These are phyloP conservation scores for Mrakia frigida DNA, from an alignment of 768 basidiomycete species.

Conservation along the genomic window DNA sequence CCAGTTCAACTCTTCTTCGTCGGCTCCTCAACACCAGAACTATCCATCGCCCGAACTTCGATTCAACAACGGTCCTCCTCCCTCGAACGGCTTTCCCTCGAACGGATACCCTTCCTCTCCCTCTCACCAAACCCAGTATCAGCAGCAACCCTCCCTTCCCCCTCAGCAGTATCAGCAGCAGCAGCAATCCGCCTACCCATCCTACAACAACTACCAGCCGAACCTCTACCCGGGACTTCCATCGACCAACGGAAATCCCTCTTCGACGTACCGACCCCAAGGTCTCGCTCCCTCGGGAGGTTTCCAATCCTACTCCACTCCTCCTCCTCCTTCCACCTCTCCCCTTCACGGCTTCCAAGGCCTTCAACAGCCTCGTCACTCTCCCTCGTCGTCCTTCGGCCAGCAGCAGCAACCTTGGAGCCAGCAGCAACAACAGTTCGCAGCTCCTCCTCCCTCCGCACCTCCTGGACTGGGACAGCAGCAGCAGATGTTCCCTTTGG, in stretches of 20 bases:
- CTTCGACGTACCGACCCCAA: not conserved
- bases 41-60: slow-evolving; percentile 1
- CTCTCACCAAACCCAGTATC: not conserved
- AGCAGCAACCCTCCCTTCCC: not conserved
- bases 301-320: not conserved
- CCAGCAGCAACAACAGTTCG: not conserved
- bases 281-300: not conserved
- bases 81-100: not conserved
- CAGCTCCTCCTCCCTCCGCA: not conserved
- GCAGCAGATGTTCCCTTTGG: not conserved
- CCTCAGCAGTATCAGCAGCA: not conserved
- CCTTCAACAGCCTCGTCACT: not conserved
- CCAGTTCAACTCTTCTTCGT: not conserved
- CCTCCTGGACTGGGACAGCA: not conserved
- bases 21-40: not conserved
- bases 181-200: not conserved
- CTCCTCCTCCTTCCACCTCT: not conserved
- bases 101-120: not conserved
- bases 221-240: not conserved
- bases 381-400: not conserved
- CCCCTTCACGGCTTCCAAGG: not conserved
- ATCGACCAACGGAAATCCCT: not conserved
- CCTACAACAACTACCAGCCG: not conserved
- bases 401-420: not conserved
- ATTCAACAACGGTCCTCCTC: not conserved